Conservation (phyloP, 163 green algal species). For the Chlorella variabilis region DNA sequence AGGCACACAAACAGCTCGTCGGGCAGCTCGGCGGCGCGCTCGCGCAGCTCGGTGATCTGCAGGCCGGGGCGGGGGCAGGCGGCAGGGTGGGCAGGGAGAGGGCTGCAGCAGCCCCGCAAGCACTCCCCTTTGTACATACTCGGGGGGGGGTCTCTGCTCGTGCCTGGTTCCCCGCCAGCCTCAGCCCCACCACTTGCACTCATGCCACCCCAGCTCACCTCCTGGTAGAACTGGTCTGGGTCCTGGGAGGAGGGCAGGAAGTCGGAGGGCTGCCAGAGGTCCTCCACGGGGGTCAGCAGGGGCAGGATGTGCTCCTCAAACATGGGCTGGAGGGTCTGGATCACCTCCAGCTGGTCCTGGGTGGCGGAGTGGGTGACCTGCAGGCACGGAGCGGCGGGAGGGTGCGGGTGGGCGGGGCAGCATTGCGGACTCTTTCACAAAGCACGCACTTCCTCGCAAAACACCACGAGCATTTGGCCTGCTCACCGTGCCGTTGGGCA, state of each 20-base stretch:
- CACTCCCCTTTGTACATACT: no score
- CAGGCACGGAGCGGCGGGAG: neutral
- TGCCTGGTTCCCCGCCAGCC: neutral
- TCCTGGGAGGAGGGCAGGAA: constrained; percentile 87
- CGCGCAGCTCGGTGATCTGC: constrained; percentile 84
- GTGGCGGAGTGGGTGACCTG: constrained; percentile 40
- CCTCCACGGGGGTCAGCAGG: constrained; percentile 70
- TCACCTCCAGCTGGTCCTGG: constrained; percentile 40
- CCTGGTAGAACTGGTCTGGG: constrained; percentile 87
- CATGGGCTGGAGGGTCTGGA: constrained; percentile 35
- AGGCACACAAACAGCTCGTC: constrained; percentile 97
- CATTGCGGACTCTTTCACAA: no score
- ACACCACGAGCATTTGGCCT: neutral
- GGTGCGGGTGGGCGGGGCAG: no score
- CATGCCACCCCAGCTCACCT: neutral
- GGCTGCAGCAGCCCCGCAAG: no score
- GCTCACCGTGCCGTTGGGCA: constrained; percentile 29
- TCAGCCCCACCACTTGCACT: neutral
- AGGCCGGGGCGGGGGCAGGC: neutral
- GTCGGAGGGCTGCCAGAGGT: constrained; percentile 97
- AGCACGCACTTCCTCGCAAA: neutral
- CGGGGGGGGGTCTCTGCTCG: no score
- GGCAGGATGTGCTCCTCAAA: constrained; percentile 73
- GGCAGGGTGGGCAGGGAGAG: neutral
- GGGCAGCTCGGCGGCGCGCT: constrained; percentile 70